Base-by-base conservation (phyloP, 345 rosid species). In the Odontarrhena argentea region DNA sequence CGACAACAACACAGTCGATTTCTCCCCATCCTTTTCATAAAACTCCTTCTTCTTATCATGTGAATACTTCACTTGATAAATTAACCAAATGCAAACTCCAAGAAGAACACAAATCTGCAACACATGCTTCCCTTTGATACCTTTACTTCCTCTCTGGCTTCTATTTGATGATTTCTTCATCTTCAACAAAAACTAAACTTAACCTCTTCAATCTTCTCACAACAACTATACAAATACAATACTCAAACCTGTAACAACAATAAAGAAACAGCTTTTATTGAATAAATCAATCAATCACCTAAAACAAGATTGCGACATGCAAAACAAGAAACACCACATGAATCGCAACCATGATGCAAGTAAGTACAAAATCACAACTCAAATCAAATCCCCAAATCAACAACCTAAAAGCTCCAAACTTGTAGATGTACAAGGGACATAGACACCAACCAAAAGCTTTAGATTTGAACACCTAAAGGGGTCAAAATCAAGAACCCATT, bases 31-130 rank as follows among this genome's bases (percentile, higher is more conserved):
- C 15, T 78, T 83, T 76, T 79, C 89, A 32, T 82, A 81, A 28
- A 84, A 67, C 48, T 88, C 97, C 77, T 82, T 83, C 72, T 86
- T 94, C 84, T 86, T 94, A 60, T 88, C 97, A 73, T 85, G 89
- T 43, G 97, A 90, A 52, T 71, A 84, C 87, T 94, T 90, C n/a
- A 88, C 92, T 79, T 91, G 96, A 69, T 86, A 90, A 68, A 91
- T 77, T 74, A 90, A 69, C 97, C 96, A 91, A 40, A 94, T 81
- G 71, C 95, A 90, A 46, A 90, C 82, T 55, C 88, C 90, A 55
- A 93, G 81, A 68, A 90, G 67, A 68, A 93, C 77, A 55, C 87
- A 79, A 55, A 93, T 85, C 84, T 93, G 97, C 65, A 93, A 70
- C 44, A 83, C 78, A 81, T 82, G 85, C 76, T 90, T 93, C 47